Conservation (phyloP, 2,329 filamentous ascomycete species). For the Ilyonectria destructans region DNA sequence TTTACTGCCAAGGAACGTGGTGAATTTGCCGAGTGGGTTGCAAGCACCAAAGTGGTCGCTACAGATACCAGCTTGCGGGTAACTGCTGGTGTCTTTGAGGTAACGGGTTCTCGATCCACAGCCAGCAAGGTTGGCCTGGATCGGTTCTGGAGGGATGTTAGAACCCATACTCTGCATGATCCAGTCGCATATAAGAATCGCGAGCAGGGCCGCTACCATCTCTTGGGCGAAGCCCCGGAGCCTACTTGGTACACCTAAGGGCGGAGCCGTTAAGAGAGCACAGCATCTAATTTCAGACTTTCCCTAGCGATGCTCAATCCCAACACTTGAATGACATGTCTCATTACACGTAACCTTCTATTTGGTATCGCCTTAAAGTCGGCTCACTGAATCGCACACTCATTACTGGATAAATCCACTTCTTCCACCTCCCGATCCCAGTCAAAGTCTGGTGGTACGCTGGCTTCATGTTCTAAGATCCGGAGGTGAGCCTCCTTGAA, state of each 20-base stretch:
- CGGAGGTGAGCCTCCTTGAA: not conserved
- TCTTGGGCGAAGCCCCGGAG: constrained; percentile 71
- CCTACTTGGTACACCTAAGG: constrained; percentile 75
- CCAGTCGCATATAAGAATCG: constrained; percentile 78
- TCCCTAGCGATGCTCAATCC: not conserved
- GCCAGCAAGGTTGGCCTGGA: constrained; percentile 73
- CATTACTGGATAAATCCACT: not conserved
- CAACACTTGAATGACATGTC: not conserved
- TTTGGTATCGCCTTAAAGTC: not conserved
- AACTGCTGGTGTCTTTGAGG: constrained; percentile 75
- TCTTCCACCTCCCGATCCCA: not conserved
- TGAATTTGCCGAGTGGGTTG: constrained; percentile 75
- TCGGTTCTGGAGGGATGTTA: constrained; percentile 77
- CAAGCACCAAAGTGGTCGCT: constrained; percentile 74
- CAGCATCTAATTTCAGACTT: not conserved
- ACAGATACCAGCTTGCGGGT: constrained; percentile 74
- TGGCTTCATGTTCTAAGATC: not conserved
- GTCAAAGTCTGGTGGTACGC: not conserved
- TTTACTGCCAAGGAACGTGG: constrained; percentile 70
- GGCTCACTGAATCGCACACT: not conserved
- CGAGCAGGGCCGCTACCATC: constrained; percentile 71
- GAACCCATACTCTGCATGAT: constrained; percentile 78
- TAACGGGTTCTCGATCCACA: constrained; percentile 73
- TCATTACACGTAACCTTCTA: not conserved
- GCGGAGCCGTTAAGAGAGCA: not conserved